Percentiles rank a stretch among this genome's conserved stretches.
Conservation (phyloP, 495 filamentous ascomycete species). For the Penicillium flavigenum region DNA sequence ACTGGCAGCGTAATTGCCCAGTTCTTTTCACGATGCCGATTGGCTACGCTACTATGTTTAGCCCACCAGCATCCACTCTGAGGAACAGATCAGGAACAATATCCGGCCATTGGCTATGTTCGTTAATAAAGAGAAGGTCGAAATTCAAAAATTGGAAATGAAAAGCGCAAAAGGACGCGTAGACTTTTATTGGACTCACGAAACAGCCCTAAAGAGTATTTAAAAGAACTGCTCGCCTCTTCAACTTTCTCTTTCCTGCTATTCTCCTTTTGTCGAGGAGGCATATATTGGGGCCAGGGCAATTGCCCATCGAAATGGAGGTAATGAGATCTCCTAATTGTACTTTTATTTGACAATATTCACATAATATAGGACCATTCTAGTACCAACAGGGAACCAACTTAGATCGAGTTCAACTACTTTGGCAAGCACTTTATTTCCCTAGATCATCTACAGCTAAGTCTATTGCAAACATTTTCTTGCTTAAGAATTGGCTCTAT, state of each 20-base stretch:
- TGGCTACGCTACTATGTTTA: not conserved
- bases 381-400: not conserved
- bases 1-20: not conserved
- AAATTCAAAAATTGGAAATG: not conserved
- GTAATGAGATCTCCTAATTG: not conserved
- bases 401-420: not conserved
- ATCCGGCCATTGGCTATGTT: not conserved
- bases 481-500: not conserved
- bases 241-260: not conserved
- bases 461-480: not conserved
- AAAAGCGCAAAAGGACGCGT: not conserved
- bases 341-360: not conserved
- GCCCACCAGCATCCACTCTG: constrained; percentile 1
- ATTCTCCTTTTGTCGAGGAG: not conserved
- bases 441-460: not conserved
- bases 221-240: not conserved
- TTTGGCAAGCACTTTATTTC: constrained; percentile 4
- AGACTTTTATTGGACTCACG: not conserved
- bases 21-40: not conserved
- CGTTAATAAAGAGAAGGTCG: not conserved
- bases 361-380: not conserved
- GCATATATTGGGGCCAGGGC: not conserved
- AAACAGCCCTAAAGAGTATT: not conserved
- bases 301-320: not conserved
- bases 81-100: not conserved